These are phyloP conservation scores for Firmiana major DNA, from an alignment of 345 rosid species.

Conservation along the genomic window DNA sequence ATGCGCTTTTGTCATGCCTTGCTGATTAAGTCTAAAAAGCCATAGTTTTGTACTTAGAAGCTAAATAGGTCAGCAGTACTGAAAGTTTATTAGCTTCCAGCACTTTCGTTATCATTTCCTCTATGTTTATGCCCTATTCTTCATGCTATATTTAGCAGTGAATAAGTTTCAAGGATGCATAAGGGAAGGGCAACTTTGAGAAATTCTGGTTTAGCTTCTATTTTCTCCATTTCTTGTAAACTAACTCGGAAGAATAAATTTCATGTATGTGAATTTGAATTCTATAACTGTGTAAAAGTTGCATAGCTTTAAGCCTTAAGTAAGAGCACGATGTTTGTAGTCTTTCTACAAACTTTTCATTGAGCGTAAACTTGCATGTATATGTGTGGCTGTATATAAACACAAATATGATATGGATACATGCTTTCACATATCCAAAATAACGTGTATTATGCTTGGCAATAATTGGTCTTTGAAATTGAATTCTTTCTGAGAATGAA, in stretches of 20 bases:
- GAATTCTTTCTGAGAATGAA: not conserved
- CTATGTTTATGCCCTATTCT: too few species aligned
- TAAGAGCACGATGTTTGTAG: not conserved
- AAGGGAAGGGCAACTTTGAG: not conserved
- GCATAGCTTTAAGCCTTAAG: not conserved
- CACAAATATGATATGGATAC: not conserved
- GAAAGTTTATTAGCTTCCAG: not conserved
- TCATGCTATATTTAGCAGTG: not conserved
- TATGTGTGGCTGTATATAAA: not conserved
- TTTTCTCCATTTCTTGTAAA: not conserved
- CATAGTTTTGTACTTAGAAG: not conserved
- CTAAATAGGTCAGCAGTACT: not conserved
- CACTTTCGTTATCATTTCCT: not conserved
- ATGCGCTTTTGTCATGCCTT: not conserved
- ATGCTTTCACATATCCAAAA: not conserved
- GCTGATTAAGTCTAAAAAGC: not conserved
- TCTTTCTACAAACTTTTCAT: not conserved
- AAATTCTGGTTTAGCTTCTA: not conserved
- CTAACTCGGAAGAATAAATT: not conserved
- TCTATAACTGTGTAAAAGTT: not conserved
- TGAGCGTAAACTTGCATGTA: not conserved
- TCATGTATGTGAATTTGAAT: not conserved
- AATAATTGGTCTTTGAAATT: not conserved
- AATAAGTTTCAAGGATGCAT: not conserved
- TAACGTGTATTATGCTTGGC: not conserved